Evolutionary conservation across 441 rosid species (phyloP).

Genomic region (Euphorbia celastroides): DNA sequence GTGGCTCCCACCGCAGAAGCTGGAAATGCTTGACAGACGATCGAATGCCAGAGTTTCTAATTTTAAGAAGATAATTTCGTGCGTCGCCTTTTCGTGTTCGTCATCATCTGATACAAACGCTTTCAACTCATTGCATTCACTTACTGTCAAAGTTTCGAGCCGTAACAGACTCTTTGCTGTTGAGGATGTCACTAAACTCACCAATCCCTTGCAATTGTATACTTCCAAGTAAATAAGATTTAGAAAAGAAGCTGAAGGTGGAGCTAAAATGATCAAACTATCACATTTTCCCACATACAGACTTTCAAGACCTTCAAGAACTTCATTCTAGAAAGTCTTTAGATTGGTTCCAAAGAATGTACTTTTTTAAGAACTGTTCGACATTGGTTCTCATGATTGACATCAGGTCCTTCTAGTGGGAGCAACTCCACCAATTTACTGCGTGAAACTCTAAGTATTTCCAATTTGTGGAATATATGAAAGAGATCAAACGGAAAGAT

Average conservation of each 20-base stretch:
- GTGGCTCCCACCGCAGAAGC: constrained; percentile 10
- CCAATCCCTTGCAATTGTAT: background rate
- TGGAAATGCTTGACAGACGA: constrained; percentile 16
- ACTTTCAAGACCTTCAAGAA: background rate
- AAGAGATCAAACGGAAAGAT: constrained; percentile 18
- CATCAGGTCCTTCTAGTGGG: background rate
- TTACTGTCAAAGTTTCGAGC: constrained; percentile 61
- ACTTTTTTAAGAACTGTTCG: background rate
- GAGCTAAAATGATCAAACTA: constrained; percentile 4
- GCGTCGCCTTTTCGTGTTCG: background rate
- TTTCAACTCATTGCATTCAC: constrained; percentile 37
- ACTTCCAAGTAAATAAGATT: background rate
- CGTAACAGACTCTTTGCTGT: constrained; percentile 23
- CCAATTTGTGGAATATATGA: constrained; percentile 16
- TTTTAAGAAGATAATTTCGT: constrained; percentile 12
- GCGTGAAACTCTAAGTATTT: constrained; percentile 7
- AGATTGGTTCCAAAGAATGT: background rate
- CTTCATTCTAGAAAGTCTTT: background rate
- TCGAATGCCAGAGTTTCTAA: constrained; percentile 6
- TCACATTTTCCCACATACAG: rapidly evolving
- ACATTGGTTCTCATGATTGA: background rate
- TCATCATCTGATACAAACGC: background rate
- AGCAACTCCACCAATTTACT: constrained; percentile 16
- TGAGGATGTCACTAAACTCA: constrained; percentile 5
- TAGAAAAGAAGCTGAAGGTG: background rate